Conservation (phyloP, 129 eudicot genomes). For the Smallanthus sonchifolius region DNA sequence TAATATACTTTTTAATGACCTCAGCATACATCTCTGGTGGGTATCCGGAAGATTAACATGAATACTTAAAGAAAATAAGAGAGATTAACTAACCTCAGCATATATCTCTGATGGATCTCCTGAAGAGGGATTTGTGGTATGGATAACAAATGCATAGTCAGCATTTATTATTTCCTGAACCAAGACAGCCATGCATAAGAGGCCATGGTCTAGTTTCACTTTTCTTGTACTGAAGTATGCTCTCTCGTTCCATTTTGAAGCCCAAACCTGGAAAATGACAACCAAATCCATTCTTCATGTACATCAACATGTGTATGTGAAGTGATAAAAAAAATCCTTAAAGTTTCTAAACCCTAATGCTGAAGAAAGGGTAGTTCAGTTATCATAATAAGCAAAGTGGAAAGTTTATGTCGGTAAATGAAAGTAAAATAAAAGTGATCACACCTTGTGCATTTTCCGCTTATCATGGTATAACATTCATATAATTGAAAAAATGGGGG, state of each 20-base stretch:
- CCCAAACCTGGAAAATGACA: constrained; percentile 72
- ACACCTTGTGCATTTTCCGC: neutral
- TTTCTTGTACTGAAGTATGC: constrained; percentile 94
- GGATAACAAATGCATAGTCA: constrained; percentile 95
- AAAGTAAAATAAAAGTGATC: neutral
- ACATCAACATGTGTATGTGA: neutral
- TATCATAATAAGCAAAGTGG: constrained; percentile 9
- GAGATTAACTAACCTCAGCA: constrained; percentile 59
- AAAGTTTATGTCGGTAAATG: neutral
- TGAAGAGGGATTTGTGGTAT: constrained; percentile 95
- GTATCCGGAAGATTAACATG: constrained; percentile 58
- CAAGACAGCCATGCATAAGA: constrained; percentile 91
- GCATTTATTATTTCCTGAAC: constrained; percentile 94
- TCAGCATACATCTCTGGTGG: constrained; percentile 70
- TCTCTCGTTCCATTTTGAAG: constrained; percentile 96
- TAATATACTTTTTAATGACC: neutral
- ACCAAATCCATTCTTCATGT: constrained; percentile 13
- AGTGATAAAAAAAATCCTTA: neutral
- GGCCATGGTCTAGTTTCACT: constrained; percentile 80
- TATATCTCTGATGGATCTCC: constrained; percentile 91
- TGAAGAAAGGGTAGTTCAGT: neutral
- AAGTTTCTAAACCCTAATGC: neutral
- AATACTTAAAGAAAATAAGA: constrained; percentile 8
- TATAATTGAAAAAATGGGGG: neutral
- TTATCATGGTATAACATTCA: neutral